Conservation (phyloP, 164 flowering plant species). For the Pachysandra terminalis region DNA sequence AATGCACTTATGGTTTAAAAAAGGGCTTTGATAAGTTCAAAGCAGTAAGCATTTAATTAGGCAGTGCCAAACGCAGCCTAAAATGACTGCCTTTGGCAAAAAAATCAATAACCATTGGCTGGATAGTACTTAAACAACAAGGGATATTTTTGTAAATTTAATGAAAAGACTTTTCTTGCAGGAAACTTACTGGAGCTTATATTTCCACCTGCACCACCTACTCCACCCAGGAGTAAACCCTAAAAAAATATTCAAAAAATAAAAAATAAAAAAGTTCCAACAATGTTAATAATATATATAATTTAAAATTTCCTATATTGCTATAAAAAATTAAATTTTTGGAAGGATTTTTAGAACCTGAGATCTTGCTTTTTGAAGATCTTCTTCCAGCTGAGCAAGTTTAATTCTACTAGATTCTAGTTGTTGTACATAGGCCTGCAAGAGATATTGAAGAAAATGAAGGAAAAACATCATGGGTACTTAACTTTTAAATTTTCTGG, state of each 20-base stretch:
- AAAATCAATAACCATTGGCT: too few species aligned
- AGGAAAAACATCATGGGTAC: conserved; percentile 5
- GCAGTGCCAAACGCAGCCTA: too few species aligned
- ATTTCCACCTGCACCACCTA: conserved; percentile 48
- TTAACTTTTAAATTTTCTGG: neutral
- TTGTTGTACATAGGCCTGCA: conserved; percentile 95
- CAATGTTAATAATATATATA: neutral
- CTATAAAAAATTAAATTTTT: too few species aligned
- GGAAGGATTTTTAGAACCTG: conserved; percentile 46
- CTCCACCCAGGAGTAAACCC: conserved; percentile 74
- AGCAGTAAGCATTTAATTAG: too few species aligned
- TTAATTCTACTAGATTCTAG: conserved; percentile 88
- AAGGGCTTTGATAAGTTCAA: too few species aligned
- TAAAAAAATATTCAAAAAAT: conserved; percentile 5
- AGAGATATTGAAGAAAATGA: neutral
- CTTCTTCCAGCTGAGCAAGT: conserved; percentile 88
- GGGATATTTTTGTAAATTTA: neutral
- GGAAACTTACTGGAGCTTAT: conserved; percentile 61
- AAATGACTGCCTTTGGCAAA: too few species aligned
- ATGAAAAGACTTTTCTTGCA: too few species aligned
- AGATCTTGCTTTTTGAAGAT: conserved; percentile 83
- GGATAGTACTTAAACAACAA: too few species aligned
- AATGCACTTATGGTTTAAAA: too few species aligned
- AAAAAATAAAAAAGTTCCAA: neutral
- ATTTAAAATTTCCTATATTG: too few species aligned